A percentile compares a stretch with the other conserved stretches of the same genome.
phyloP scores from a whole-genome alignment of 768 basidiomycete species.

The Sporobolomyces pararoseus region DNA sequence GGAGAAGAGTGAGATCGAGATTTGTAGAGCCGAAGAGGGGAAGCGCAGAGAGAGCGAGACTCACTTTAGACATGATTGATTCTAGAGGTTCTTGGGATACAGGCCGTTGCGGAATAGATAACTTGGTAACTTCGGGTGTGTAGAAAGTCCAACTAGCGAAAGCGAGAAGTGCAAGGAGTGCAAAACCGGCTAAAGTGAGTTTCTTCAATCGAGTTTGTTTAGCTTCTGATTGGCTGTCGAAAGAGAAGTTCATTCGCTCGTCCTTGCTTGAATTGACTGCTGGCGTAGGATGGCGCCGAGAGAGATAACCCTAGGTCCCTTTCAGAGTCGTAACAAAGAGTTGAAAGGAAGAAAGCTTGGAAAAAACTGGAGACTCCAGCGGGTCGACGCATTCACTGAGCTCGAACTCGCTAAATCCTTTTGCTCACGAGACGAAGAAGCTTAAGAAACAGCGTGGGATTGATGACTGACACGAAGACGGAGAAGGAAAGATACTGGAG shows the following conservation, averaged over 20 bases:
- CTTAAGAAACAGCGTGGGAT: background rate
- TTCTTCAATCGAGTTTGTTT: background rate
- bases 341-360: too few species aligned
- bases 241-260: background rate
- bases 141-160: constrained; percentile 13
- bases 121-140: background rate
- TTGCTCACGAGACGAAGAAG: too few species aligned
- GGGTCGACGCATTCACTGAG: too few species aligned
- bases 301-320: background rate
- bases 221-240: background rate
- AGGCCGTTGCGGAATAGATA: background rate
- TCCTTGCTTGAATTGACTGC: too few species aligned
- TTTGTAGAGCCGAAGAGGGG: background rate
- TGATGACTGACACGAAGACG: background rate
- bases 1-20: background rate
- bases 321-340: background rate
- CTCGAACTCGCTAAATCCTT: too few species aligned
- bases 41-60: background rate
- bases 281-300: too few species aligned
- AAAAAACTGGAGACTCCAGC: too few species aligned
- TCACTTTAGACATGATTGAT: constrained; percentile 12
- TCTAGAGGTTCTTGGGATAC: background rate
- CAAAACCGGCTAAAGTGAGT: background rate
- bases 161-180: background rate
- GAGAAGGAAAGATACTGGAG: background rate